These are phyloP conservation scores for Begonia masoniana DNA, from an alignment of 306 rosid species.

Conservation along the genomic window DNA sequence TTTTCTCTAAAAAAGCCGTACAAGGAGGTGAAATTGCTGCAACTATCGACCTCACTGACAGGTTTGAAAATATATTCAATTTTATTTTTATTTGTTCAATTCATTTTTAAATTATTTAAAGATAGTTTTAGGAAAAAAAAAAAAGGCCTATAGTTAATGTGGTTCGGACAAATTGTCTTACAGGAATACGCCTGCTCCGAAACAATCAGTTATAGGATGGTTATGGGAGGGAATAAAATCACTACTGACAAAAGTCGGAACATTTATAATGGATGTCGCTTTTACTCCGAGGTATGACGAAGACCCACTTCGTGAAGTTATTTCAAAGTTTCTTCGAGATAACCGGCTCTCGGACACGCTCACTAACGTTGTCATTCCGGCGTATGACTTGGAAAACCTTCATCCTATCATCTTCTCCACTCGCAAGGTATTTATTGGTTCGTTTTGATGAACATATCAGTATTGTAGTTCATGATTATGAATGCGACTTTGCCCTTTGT, in stretches of 20 bases:
- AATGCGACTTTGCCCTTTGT: too few species aligned
- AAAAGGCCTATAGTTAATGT: too few species aligned
- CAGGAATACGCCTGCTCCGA: too few species aligned
- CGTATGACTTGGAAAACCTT: constrained; percentile 6
- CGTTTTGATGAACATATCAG: too few species aligned
- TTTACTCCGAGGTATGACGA: constrained; percentile 3
- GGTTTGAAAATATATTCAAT: too few species aligned
- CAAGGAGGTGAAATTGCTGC: too few species aligned
- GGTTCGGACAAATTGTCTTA: too few species aligned
- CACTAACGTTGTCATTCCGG: constrained; percentile 12
- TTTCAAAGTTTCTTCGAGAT: not conserved
- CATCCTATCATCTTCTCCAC: constrained; percentile 11
- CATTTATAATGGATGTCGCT: not conserved
- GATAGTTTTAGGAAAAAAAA: too few species aligned
- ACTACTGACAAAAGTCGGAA: not conserved
- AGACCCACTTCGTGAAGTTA: not conserved
- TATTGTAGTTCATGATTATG: too few species aligned
- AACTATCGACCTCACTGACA: too few species aligned
- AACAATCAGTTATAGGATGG: not conserved
- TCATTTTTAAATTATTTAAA: too few species aligned
- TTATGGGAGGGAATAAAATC: not conserved
- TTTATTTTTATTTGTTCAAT: too few species aligned
- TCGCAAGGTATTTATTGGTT: constrained; percentile 1
- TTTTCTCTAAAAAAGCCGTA: constrained; percentile 6
- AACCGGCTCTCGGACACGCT: constrained; percentile 3